Evolutionary conservation across 2,329 filamentous ascomycete species (phyloP).

Genomic region (Apiospora malaysiana): DNA sequence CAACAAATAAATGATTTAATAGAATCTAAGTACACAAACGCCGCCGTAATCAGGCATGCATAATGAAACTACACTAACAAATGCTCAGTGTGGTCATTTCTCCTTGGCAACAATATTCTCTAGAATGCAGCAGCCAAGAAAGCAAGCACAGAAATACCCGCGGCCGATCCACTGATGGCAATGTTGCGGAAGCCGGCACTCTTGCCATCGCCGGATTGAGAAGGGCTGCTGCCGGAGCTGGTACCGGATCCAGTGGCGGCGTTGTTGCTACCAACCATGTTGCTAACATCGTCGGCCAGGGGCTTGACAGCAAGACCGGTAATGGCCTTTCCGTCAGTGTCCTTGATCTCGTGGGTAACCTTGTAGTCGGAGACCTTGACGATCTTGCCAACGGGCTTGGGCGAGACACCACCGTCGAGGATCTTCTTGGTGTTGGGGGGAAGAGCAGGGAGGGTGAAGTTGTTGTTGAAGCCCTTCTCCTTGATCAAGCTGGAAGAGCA

Average conservation of each 20-base stretch:
- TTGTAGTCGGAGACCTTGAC: conserved; percentile 70
- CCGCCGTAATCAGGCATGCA: conserved; percentile 10
- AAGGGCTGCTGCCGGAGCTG: background rate
- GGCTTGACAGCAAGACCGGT: conserved; percentile 52
- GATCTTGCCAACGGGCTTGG: conserved; percentile 69
- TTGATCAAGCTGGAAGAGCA: conserved; percentile 74
- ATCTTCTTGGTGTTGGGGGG: conserved; percentile 73
- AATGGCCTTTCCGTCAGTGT: conserved; percentile 48
- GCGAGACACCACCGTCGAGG: conserved; percentile 76
- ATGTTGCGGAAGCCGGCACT: conserved; percentile 20
- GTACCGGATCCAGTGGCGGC: conserved; percentile 16
- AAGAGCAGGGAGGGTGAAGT: conserved; percentile 77
- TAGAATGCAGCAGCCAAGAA: conserved; percentile 14
- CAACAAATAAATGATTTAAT: background rate
- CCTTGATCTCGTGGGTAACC: conserved; percentile 53
- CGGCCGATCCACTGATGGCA: conserved; percentile 17
- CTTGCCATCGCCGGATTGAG: background rate
- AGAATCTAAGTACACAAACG: conserved; percentile 18
- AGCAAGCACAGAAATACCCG: conserved; percentile 17
- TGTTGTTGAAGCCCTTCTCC: conserved; percentile 70
- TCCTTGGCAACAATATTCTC: conserved; percentile 5
- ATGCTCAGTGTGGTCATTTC: conserved; percentile 3
- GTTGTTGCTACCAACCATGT: conserved; percentile 30
- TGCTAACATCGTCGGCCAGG: conserved; percentile 30
- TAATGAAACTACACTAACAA: conserved; percentile 14